These are phyloP conservation scores for Trichoderma erinaceum DNA, from an alignment of 495 filamentous ascomycete species.

Conservation along the genomic window DNA sequence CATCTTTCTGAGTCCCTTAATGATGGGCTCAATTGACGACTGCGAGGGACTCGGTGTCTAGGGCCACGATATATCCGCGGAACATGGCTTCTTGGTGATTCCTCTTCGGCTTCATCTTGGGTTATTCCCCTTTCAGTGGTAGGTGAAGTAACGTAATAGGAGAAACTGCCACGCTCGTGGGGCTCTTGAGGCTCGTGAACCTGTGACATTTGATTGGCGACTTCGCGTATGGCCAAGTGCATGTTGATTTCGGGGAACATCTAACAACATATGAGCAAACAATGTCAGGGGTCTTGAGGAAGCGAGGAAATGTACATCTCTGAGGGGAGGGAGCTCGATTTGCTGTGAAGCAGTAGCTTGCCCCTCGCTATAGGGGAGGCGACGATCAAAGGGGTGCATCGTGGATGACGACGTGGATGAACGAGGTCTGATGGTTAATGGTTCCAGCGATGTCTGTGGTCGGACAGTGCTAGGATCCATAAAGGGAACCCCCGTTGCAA, in stretches of 20 bases:
- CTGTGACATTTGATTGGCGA: not conserved
- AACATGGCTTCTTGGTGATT: slow-evolving; percentile 25
- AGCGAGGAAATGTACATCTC: not conserved
- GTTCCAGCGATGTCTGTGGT: too few species aligned
- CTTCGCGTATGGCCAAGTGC: not conserved
- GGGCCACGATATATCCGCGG: slow-evolving; percentile 28
- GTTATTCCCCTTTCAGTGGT: slow-evolving; percentile 33
- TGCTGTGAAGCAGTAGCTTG: too few species aligned
- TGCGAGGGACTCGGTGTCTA: not conserved
- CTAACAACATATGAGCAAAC: not conserved
- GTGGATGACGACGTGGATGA: not conserved
- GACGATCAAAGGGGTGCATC: too few species aligned
- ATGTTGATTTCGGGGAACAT: not conserved
- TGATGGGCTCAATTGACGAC: not conserved
- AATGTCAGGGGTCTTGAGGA: not conserved
- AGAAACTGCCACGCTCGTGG: not conserved
- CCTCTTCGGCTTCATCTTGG: slow-evolving; percentile 27
- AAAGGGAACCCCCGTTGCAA: not conserved
- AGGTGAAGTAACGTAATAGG: not conserved
- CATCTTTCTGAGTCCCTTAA: not conserved
- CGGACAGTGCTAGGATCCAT: not conserved
- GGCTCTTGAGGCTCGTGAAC: not conserved
- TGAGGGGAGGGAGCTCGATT: not conserved
- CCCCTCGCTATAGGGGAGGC: too few species aligned
- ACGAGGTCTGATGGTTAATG: not conserved